Evolutionary conservation across 495 filamentous ascomycete species (phyloP).

Genomic region (Trichoderma orchidacearum): DNA sequence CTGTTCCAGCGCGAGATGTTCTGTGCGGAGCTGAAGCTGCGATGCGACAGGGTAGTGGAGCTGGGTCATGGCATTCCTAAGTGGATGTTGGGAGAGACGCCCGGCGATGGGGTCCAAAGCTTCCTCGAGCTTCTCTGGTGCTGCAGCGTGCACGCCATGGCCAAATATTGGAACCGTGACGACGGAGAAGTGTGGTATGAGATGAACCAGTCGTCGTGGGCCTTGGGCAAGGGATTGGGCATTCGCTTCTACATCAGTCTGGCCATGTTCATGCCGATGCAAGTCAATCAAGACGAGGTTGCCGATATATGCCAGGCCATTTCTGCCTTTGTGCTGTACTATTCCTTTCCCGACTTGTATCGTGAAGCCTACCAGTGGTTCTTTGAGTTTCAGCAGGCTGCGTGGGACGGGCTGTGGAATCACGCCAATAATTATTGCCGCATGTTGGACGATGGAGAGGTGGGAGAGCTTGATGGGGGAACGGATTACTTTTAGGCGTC

Average conservation of each 20-base stretch:
- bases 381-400: background rate
- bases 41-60: background rate
- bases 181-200: background rate
- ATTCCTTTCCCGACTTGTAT: background rate
- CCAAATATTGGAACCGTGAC: background rate
- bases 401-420: background rate
- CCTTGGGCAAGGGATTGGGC: background rate
- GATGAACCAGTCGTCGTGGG: background rate
- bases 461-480: background rate
- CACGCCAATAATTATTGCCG: background rate
- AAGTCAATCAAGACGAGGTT: background rate
- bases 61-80: background rate
- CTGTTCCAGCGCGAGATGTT: background rate
- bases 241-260: background rate
- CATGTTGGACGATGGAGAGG: background rate
- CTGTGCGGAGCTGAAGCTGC: background rate
- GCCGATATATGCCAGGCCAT: background rate
- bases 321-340: background rate
- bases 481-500: background rate
- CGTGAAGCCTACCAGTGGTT: background rate
- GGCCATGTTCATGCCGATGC: background rate
- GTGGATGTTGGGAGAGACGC: background rate
- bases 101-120: background rate
- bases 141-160: background rate
- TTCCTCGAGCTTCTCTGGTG: background rate